Base-by-base conservation (phyloP, 768 basidiomycete genomes). In the Rhodocollybia butyracea region DNA sequence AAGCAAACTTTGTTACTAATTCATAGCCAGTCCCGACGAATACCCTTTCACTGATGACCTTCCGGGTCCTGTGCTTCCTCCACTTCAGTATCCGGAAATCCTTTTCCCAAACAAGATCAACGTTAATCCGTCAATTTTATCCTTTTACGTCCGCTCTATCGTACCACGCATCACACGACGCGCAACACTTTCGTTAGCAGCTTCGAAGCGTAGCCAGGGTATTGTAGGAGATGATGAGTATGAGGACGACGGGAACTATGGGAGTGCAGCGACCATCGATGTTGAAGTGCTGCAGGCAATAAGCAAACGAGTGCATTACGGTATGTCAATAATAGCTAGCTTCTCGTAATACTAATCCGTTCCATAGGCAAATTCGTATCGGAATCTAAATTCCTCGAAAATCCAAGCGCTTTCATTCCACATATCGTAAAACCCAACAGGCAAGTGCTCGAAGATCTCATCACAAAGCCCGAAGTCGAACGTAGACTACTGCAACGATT, bases 401-500 rank as follows among this genome's bases (percentile, higher is more conserved):
- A 91, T 58, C 96, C 97, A 19, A 76, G 86, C 32, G 84, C 86
- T 10, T 99, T 98, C 71, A 81, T 99, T 55, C 94, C 95, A 0
- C 94, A 95, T 70, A 99, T 99, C 64, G 80, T 80, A 34, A 80
- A 79, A 2, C 86, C 86, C 8, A 89, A 98, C 68, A 82, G 84
- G 17, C 71, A 81, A 38, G 89, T 85, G 7, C 80, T 99, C 21
- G 92, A 89, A 7, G 85, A 73, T 0, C 75, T 99, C 42, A 98
- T 99, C 66, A 95, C 94, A n/a, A 98, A 98, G 68, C 94, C 97
- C 0, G 96, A 90, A 54, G 94, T 99, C 27, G 97, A 99, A 66
- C 81, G 79, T 17, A 88, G 85, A 54, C 78, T 99, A 2, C 82
- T 99, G 29, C 73, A 81, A 45, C 82, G 97, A 19, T 72, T 99